Evolutionary conservation across 176 grass and related monocot species (phyloP), one percentile per base, ranked within the genome.

Genomic region (Chrysopogon serrulatus): DNA sequence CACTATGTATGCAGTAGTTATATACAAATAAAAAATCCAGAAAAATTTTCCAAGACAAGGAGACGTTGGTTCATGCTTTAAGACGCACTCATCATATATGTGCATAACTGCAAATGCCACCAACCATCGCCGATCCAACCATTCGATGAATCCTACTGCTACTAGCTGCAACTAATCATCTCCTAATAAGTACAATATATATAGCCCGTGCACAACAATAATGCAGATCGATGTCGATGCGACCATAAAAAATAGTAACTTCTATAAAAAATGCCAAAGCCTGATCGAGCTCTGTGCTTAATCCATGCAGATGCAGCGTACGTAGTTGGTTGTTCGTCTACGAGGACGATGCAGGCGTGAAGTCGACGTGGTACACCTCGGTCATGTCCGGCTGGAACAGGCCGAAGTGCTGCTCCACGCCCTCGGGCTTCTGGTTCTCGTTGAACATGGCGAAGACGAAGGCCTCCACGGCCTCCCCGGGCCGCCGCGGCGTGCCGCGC

Each of bases 381-480:
- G 23, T 93, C 92, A 95, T 98, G 74, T 98, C 93, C 37, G 96
- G 96, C 68, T 70, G 39, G 84, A 91, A 98, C 62, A 98, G 68
- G 10, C 96, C 96, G 24, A 98, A 95, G 87, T 98, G 13, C 60
- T 70, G 90, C 82, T 98, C 96, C 4, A 94, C 79, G 21, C 96
- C 96, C 57, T 88, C 82, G 0, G 96, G 88, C 85, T 98, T 98
- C 26, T 86, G 72, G 87, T 98, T 88, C 87, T 98, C 96, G 79
- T 98, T 98, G 79, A 98, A 98, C 83, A 98, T 91, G 47, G 96
- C 96, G 85, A 98, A 98, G 31, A 98, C 56, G 60, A 91, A 98
- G 68, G 92, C 95, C 91, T 93, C 92, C 28, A 91, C 57, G 67
- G 87, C 85, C 82, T 95, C 93, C 13, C 84, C 88, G 0, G 95